These are phyloP conservation scores for Ilyonectria sp. DNA, from an alignment of 2,329 filamentous ascomycete genomes.

Conservation along the genomic window DNA sequence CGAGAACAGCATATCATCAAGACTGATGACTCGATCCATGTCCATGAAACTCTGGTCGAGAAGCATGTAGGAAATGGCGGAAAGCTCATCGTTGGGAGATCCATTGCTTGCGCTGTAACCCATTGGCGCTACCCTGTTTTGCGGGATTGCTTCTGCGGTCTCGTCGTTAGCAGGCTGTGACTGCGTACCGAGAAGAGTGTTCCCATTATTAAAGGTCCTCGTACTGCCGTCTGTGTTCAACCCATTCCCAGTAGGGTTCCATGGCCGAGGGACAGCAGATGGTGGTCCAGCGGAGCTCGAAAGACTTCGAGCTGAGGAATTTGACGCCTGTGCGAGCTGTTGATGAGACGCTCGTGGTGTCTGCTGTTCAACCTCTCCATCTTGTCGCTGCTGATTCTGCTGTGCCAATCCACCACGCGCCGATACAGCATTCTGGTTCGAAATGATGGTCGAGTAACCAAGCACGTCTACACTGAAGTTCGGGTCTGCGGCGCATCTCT, in stretches of 20 bases:
- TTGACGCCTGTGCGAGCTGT: not conserved
- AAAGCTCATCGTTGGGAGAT: slow-evolving; percentile 22
- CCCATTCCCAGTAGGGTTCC: not conserved
- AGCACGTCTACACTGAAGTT: slow-evolving; percentile 23
- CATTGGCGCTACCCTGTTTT: not conserved
- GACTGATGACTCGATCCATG: slow-evolving; percentile 27
- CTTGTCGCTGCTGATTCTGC: not conserved
- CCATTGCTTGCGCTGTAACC: slow-evolving; percentile 8
- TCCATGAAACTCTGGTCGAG: slow-evolving; percentile 24
- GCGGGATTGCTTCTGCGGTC: not conserved
- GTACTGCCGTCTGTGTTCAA: not conserved
- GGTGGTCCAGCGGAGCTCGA: not conserved
- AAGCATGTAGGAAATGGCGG: slow-evolving; percentile 21
- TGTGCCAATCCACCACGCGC: not conserved
- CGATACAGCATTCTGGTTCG: slow-evolving; percentile 8
- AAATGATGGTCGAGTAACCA: slow-evolving; percentile 21
- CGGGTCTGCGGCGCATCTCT: slow-evolving; percentile 15
- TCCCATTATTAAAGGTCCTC: not conserved
- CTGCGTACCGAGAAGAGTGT: not conserved
- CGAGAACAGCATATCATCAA: slow-evolving; percentile 25
- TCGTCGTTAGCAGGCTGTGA: not conserved
- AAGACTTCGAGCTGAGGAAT: too few relatives aligned
- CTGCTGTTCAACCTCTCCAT: not conserved
- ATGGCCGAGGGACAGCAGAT: not conserved
- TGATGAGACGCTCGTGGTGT: not conserved